Evolutionary conservation across 1,284 basidiomycete species (phyloP).

Genomic region (Phenoliferia sp.): DNA sequence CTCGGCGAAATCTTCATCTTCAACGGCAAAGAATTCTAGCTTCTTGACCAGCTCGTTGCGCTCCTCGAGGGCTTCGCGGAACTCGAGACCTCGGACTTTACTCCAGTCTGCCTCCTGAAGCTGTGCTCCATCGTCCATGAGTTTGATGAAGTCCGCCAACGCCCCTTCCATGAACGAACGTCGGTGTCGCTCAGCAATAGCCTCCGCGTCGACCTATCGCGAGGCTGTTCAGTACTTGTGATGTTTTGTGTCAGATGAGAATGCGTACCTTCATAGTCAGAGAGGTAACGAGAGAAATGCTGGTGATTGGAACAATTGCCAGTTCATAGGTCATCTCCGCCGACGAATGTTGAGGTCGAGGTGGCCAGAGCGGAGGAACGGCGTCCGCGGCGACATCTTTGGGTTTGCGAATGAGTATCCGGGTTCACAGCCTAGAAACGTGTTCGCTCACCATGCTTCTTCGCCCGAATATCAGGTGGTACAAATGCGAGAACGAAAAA

Average conservation of each 20-base stretch:
- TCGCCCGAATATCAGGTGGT: slow-evolving; percentile 37
- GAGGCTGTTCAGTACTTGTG: too few relatives aligned
- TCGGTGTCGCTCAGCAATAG: slow-evolving; percentile 60
- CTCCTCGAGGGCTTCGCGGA: slow-evolving; percentile 72
- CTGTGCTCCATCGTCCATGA: neutral
- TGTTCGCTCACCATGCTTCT: slow-evolving; percentile 50
- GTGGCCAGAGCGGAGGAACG: slow-evolving; percentile 55
- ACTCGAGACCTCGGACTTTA: slow-evolving; percentile 77
- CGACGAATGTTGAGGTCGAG: slow-evolving; percentile 1
- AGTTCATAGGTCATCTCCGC: slow-evolving; percentile 66
- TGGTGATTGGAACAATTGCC: slow-evolving; percentile 61
- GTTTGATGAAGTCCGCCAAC: slow-evolving; percentile 58
- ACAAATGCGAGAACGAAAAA: slow-evolving; percentile 73
- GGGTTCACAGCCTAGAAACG: neutral
- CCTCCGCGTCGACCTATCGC: slow-evolving; percentile 62
- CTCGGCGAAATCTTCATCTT: slow-evolving; percentile 52
- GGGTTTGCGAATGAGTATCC: neutral
- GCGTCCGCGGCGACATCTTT: slow-evolving; percentile 58
- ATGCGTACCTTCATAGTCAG: slow-evolving; percentile 61
- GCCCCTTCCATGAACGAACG: slow-evolving; percentile 36
- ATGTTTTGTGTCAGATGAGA: slow-evolving; percentile 2
- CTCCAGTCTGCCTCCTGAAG: slow-evolving; percentile 61
- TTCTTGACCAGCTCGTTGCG: slow-evolving; percentile 53
- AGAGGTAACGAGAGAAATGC: slow-evolving; percentile 70
- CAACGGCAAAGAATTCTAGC: slow-evolving; percentile 26